phyloP scores from a whole-genome alignment of 2,329 filamentous ascomycete genomes.

The Monilinia vaccinii-corymbosi region DNA sequence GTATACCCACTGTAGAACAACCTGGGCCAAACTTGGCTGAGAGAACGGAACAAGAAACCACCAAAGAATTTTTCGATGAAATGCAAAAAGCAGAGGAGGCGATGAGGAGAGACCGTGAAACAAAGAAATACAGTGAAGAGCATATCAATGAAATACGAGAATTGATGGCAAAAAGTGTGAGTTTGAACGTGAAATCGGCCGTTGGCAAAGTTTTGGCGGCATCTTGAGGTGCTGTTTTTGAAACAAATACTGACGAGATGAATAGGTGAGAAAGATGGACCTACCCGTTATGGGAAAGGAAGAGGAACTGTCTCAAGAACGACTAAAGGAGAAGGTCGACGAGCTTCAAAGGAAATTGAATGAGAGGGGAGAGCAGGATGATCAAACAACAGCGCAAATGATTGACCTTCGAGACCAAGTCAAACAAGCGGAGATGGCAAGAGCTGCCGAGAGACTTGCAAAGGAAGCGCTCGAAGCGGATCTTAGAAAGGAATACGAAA shows the following conservation, averaged over 20 bases:
- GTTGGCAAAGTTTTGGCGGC: too few species aligned
- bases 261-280: not conserved
- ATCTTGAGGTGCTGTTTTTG: rapidly evolving
- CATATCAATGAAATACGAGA: not conserved
- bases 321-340: not conserved
- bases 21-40: not conserved
- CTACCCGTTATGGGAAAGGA: not conserved
- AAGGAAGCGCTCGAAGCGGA: not conserved
- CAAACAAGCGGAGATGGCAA: not conserved
- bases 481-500: not conserved
- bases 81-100: not conserved
- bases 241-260: not conserved
- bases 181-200: not conserved
- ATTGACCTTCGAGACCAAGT: not conserved
- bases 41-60: not conserved
- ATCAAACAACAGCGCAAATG: not conserved
- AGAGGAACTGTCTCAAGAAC: not conserved
- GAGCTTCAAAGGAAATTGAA: not conserved
- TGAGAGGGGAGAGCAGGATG: not conserved
- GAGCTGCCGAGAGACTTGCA: not conserved
- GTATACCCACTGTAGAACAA: not conserved
- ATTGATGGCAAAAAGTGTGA: not conserved
- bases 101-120: not conserved
- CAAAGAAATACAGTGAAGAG: not conserved
- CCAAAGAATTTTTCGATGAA: not conserved